Conservation (phyloP, 177 flowering plant species). For the Telopea speciosissima region DNA sequence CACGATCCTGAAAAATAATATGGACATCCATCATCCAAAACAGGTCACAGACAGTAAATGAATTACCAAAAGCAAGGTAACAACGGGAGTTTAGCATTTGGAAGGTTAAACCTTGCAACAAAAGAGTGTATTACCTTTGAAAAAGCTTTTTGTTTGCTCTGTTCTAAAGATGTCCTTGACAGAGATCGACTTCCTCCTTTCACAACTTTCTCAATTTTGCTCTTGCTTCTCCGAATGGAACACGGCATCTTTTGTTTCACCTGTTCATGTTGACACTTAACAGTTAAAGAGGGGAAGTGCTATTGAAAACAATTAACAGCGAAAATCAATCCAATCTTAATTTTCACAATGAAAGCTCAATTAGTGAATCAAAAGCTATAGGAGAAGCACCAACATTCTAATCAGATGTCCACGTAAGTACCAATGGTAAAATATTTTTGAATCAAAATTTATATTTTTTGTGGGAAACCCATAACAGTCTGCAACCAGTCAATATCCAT, state of each 20-base stretch:
- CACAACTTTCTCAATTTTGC: slow-evolving; percentile 19
- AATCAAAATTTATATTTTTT: not conserved
- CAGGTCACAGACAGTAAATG: slow-evolving; percentile 1
- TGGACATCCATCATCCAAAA: slow-evolving; percentile 8
- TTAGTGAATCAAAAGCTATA: not conserved
- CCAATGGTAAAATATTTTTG: not conserved
- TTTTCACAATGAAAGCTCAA: not conserved
- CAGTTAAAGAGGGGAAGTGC: too few species aligned
- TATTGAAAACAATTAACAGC: too few species aligned
- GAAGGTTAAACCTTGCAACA: slow-evolving; percentile 2
- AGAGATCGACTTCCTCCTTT: slow-evolving; percentile 21
- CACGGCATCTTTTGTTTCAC: slow-evolving; percentile 39
- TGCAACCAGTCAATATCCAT: not conserved
- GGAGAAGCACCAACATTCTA: not conserved
- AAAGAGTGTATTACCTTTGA: slow-evolving; percentile 22
- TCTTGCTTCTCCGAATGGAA: slow-evolving; percentile 26
- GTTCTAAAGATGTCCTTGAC: slow-evolving; percentile 18
- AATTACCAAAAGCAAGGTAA: not conserved
- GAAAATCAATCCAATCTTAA: too few species aligned
- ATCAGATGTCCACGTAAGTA: too few species aligned
- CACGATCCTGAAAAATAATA: slow-evolving; percentile 28
- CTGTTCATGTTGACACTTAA: slow-evolving; percentile 20
- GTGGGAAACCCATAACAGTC: not conserved
- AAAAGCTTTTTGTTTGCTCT: slow-evolving; percentile 12
- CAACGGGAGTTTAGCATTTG: too few species aligned